Conservation (phyloP, 805 yeast species). For the Candida stauntonica region DNA sequence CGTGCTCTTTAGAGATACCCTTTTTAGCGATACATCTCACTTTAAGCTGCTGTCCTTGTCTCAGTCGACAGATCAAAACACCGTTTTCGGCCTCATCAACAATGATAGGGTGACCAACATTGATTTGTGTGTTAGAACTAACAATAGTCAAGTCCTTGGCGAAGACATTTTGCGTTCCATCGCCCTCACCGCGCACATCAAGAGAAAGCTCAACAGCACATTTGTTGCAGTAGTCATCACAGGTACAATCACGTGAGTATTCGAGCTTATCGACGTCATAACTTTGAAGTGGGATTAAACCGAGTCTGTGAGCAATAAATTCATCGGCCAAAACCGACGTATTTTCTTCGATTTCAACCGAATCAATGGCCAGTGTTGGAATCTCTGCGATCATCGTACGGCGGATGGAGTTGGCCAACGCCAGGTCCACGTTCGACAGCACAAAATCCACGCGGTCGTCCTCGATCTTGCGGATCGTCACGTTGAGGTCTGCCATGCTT, state of each 20-base stretch:
- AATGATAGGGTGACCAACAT: conserved; percentile 81
- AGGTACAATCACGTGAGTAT: conserved; percentile 93
- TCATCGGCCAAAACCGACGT: conserved; percentile 97
- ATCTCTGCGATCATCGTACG: conserved; percentile 93
- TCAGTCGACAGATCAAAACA: conserved; percentile 83
- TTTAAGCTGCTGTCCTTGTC: conserved; percentile 87
- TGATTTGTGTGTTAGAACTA: conserved; percentile 33
- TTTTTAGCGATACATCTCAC: conserved; percentile 93
- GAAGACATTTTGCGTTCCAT: conserved; percentile 83
- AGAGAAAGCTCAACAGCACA: conserved; percentile 86
- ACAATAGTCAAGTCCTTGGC: conserved; percentile 68
- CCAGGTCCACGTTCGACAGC: conserved; percentile 77
- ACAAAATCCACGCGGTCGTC: conserved; percentile 89
- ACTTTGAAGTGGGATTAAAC: conserved; percentile 84
- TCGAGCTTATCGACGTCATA: conserved; percentile 78
- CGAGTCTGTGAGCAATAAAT: conserved; percentile 90
- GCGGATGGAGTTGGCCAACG: conserved; percentile 88
- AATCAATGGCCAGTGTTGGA: conserved; percentile 93
- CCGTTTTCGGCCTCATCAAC: conserved; percentile 76
- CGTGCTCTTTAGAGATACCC: conserved; percentile 96
- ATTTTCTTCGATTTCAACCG: conserved; percentile 89
- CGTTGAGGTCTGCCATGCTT: conserved; percentile 46
- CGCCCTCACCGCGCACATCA: conserved; percentile 86
- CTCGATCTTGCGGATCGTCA: conserved; percentile 83
- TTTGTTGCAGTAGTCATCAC: conserved; percentile 95